Base-by-base conservation (phyloP, 352 stramenopile species). In the Globisporangium recalcitrans region DNA sequence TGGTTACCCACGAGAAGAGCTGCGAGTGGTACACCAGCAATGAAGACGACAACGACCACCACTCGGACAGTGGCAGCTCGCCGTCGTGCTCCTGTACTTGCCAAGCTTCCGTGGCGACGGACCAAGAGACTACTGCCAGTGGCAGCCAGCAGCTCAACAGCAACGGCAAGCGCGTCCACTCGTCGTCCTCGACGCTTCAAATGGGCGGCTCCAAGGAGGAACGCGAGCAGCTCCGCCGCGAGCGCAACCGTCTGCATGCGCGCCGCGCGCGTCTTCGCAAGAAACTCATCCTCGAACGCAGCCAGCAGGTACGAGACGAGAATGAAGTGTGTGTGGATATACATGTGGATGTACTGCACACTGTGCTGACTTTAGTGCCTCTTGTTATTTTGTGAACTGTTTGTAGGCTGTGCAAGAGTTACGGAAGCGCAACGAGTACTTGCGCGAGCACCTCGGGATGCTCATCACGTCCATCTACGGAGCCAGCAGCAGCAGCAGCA, bases 201-300 rank as follows among this genome's bases (percentile, higher is more conserved):
- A 68, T 79, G 47, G 68, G 60, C 4, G 77, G 77, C 57, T 87
- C 81, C 4, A 90, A 88, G 57, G 77, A 88, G 52, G 81, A 88
- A 54, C 81, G 81, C 36, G 81, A 90, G 65, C 77, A 84, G 38
- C 67, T 90, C 60, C 78, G 82, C 36, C 80, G 82, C 27, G 82
- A 91, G 56, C 80, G 82, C 22, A 91, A 91, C 71, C 75, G 82
- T 4, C 69, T 91, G 51, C 82, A 91, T 65, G 82, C 82, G 24
- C 78, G 82, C 53, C 77, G 82, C 52, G 82, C 82, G 42, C 82
- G 80, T 32, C 74, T 90, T 24, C 82, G 82, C 62, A 91, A 90
- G 75, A 91, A 91, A 70, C 70, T 90, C 65, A 78, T 91, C 56
- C 77, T 91, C 16, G 82, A 90, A 68, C 85, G 81, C 55, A 89